phyloP scores from a whole-genome alignment of 805 yeast genomes.

The Hanseniaspora occidentalis region DNA sequence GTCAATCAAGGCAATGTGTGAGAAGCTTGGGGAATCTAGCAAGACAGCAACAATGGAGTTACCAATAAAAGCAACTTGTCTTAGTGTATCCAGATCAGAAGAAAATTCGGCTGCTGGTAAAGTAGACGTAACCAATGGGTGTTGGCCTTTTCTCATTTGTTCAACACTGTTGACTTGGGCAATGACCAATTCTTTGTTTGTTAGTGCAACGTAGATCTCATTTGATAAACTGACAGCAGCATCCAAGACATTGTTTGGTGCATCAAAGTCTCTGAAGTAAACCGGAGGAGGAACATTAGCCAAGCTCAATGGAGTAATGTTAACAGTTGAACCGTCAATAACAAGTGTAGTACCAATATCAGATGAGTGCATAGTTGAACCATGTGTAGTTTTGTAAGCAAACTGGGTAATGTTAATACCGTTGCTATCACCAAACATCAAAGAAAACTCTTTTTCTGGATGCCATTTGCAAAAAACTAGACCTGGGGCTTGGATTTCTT shows the following conservation, averaged over 20 bases:
- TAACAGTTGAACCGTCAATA: slow-evolving; percentile 59
- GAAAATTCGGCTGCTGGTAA: slow-evolving; percentile 22
- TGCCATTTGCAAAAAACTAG: slow-evolving; percentile 57
- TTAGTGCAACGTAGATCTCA: slow-evolving; percentile 43
- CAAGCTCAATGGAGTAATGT: slow-evolving; percentile 67
- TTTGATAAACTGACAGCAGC: slow-evolving; percentile 53
- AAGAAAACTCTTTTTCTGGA: slow-evolving; percentile 72
- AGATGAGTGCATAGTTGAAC: slow-evolving; percentile 51
- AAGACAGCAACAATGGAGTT: slow-evolving; percentile 46
- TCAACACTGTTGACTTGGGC: slow-evolving; percentile 33
- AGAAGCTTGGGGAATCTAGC: slow-evolving; percentile 37
- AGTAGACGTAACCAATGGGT: slow-evolving; percentile 29
- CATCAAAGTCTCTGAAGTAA: slow-evolving; percentile 52
- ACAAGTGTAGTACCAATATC: slow-evolving; percentile 76
- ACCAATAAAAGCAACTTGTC: slow-evolving; percentile 51
- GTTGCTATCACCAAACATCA: slow-evolving; percentile 39
- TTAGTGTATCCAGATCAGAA: slow-evolving; percentile 32
- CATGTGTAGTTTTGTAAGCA: slow-evolving; percentile 47
- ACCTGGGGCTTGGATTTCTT: slow-evolving; percentile 37
- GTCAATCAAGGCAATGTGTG: slow-evolving; percentile 41
- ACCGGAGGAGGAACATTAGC: slow-evolving; percentile 96
- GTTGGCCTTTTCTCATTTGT: slow-evolving; percentile 34
- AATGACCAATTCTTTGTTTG: slow-evolving; percentile 33
- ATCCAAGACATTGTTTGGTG: slow-evolving; percentile 44
- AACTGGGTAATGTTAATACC: slow-evolving; percentile 55